Evolutionary conservation across 768 basidiomycete genomes (phyloP).

Genomic region (Russula sp.): DNA sequence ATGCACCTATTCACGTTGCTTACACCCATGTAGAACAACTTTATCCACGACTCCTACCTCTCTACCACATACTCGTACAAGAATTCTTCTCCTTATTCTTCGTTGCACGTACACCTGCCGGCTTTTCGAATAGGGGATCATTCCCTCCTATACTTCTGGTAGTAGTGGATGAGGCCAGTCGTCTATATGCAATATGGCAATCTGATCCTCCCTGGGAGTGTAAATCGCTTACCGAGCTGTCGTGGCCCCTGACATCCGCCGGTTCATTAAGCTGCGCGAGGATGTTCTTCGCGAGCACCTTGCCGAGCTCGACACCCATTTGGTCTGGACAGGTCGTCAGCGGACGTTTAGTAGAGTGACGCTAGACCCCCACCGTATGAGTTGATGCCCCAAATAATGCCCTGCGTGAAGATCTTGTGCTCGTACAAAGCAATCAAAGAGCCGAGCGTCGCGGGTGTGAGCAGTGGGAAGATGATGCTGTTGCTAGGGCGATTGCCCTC

Average conservation of each 20-base stretch:
- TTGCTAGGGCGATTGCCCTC: conserved; percentile 97
- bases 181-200: conserved; percentile 46
- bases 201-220: not conserved
- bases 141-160: conserved; percentile 83
- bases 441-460: conserved; percentile 88
- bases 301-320: conserved; percentile 99
- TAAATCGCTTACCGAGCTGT: conserved; percentile 56
- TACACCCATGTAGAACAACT: not conserved
- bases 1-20: not conserved
- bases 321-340: conserved; percentile 54
- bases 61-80: not conserved
- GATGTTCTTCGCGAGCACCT: conserved; percentile 95
- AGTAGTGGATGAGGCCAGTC: conserved; percentile 94
- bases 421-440: conserved; percentile 87
- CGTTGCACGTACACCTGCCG: not conserved
- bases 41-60: not conserved
- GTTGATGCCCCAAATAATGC: conserved; percentile 98
- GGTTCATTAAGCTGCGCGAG: conserved; percentile 79
- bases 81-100: not conserved
- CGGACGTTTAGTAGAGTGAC: not conserved
- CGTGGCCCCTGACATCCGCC: conserved; percentile 78
- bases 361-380: conserved; percentile 65
- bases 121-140: conserved; percentile 29
- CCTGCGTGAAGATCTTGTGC: conserved; percentile 99
- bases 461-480: conserved; percentile 88